These are phyloP conservation scores for Ophiostoma himal-ulmi DNA, from an alignment of 2,329 filamentous ascomycete genomes.

Conservation along the genomic window DNA sequence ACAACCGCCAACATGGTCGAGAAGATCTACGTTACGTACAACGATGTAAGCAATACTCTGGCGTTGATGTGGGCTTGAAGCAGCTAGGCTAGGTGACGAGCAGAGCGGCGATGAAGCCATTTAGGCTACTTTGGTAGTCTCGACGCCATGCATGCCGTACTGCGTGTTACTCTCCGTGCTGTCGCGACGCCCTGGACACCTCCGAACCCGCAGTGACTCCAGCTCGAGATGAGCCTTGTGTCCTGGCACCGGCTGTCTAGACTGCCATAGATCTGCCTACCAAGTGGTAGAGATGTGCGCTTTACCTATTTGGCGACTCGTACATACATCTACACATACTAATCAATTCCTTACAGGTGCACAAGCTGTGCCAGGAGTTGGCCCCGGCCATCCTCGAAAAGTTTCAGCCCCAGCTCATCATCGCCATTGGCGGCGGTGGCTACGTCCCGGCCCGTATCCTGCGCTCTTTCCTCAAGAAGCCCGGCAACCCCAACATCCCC, in stretches of 20 bases:
- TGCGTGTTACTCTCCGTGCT: not conserved
- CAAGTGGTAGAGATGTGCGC: not conserved
- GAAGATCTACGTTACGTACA: constrained; percentile 88
- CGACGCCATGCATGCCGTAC: not conserved
- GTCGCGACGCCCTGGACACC: not conserved
- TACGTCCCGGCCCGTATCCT: constrained; percentile 96
- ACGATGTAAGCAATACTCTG: constrained; percentile 56
- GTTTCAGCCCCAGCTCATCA: constrained; percentile 92
- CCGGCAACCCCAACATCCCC: constrained; percentile 85
- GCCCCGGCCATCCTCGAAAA: constrained; percentile 74
- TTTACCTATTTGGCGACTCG: not conserved
- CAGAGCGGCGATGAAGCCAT: not conserved
- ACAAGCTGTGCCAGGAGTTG: constrained; percentile 90
- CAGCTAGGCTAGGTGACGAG: not conserved
- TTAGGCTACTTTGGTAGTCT: not conserved
- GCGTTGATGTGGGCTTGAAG: not conserved
- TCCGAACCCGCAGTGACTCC: not conserved
- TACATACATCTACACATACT: not conserved
- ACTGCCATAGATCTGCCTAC: not conserved
- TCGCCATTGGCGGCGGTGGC: constrained; percentile 94
- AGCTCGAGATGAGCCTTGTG: not conserved
- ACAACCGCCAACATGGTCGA: constrained; percentile 59
- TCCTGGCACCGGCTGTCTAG: not conserved
- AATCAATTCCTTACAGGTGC: constrained; percentile 59
- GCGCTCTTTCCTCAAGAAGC: constrained; percentile 90